Conservation (phyloP, 495 filamentous ascomycete species). For the Gamarada debralockiae region DNA sequence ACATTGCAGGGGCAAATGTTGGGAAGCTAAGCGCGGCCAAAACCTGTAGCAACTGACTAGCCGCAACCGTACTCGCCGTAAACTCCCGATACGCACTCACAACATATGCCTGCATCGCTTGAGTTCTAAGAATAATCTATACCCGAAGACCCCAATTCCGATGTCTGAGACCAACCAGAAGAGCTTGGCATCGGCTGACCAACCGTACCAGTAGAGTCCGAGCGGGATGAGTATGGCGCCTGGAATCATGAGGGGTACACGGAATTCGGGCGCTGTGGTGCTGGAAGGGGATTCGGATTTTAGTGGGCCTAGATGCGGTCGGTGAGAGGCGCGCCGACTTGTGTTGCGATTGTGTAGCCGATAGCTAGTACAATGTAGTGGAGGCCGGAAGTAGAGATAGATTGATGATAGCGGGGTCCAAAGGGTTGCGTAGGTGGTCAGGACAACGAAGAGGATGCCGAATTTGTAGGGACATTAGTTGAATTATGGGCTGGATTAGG, state of each 20-base stretch:
- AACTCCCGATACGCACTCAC: slow-evolving; percentile 84
- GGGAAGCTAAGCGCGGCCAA: slow-evolving; percentile 58
- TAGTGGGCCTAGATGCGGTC: slow-evolving; percentile 45
- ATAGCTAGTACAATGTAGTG: slow-evolving; percentile 58
- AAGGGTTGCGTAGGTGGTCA: slow-evolving; percentile 56
- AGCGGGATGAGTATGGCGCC: slow-evolving; percentile 44
- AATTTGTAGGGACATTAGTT: not conserved
- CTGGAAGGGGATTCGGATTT: slow-evolving; percentile 25
- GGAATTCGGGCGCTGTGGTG: slow-evolving; percentile 50
- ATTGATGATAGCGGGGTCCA: slow-evolving; percentile 52
- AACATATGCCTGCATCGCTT: slow-evolving; percentile 79
- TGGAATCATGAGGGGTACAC: slow-evolving; percentile 55
- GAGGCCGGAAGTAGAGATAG: slow-evolving; percentile 42
- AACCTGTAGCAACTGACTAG: slow-evolving; percentile 75
- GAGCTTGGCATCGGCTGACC: slow-evolving; percentile 55
- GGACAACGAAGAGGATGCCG: slow-evolving; percentile 36
- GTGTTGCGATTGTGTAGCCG: slow-evolving; percentile 45
- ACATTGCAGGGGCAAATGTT: slow-evolving; percentile 44
- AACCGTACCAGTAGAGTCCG: slow-evolving; percentile 53
- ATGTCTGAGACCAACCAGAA: slow-evolving; percentile 74
- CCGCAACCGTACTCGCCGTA: slow-evolving; percentile 80
- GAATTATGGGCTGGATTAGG: not conserved
- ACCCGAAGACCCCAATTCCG: slow-evolving; percentile 53
- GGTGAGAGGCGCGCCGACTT: slow-evolving; percentile 43
- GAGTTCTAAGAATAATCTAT: slow-evolving; percentile 61